Evolutionary conservation across 177 flowering plant species (phyloP).

Genomic region (Telopea speciosissima): DNA sequence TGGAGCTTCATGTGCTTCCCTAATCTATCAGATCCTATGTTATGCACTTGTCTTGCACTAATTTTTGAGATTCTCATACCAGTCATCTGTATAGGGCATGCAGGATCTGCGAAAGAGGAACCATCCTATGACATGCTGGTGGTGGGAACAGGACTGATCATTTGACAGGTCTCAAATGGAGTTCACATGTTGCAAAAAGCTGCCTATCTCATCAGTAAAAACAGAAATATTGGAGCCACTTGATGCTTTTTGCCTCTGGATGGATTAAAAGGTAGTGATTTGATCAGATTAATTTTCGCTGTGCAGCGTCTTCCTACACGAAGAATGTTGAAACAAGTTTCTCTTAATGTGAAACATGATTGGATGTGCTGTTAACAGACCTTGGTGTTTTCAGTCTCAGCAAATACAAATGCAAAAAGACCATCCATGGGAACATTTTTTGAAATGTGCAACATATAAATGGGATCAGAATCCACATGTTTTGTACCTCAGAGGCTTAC

Average conservation of each 20-base stretch:
- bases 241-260: not conserved
- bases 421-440: not conserved
- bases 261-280: not conserved
- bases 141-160: not conserved
- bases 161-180: too few species aligned
- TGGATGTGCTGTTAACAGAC: not conserved
- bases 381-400: not conserved
- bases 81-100: not conserved
- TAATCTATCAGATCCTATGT: not conserved
- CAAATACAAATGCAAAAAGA: not conserved
- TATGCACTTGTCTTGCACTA: not conserved
- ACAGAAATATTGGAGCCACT: not conserved
- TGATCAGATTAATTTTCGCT: too few species aligned
- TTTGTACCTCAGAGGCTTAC: not conserved
- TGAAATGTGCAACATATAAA: not conserved
- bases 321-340: not conserved
- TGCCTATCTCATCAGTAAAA: not conserved
- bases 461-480: not conserved
- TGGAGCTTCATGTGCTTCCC: not conserved
- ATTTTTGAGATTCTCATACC: not conserved
- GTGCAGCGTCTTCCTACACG: not conserved
- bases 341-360: not conserved
- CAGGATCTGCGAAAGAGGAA: too few species aligned
- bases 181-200: not conserved
- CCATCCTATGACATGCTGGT: too few species aligned